These are phyloP conservation scores for Graphiopsis chlorocephala DNA, from an alignment of 2,329 filamentous ascomycete genomes.

Conservation along the genomic window DNA sequence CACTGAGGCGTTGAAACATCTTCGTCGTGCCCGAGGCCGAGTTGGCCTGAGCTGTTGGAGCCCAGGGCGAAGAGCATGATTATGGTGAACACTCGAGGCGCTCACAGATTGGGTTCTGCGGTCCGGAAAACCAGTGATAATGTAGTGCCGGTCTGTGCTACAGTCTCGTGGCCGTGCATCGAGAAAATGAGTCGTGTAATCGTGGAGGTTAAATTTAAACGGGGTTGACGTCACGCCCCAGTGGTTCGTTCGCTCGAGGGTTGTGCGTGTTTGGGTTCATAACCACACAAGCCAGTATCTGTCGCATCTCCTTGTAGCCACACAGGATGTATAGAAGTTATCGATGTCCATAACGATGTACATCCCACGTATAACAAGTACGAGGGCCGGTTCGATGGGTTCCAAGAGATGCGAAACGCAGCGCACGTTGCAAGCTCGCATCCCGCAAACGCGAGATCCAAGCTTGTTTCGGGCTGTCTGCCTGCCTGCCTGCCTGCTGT, in stretches of 20 bases:
- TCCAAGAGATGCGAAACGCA: background rate
- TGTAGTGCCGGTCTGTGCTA: background rate
- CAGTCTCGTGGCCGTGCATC: background rate
- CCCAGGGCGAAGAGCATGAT: slow-evolving; percentile 39
- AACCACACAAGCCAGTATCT: background rate
- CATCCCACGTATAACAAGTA: background rate
- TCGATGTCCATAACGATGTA: background rate
- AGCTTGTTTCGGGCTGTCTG: background rate
- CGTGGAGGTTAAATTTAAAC: background rate
- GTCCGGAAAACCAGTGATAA: background rate
- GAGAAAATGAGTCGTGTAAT: slow-evolving; percentile 7
- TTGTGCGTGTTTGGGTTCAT: background rate
- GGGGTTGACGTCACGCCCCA: slow-evolving; percentile 5
- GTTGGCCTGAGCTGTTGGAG: slow-evolving; percentile 53
- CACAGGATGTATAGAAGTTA: background rate
- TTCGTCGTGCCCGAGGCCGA: slow-evolving; percentile 45
- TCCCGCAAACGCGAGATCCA: background rate
- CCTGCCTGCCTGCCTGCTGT: background rate
- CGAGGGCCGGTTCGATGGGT: background rate
- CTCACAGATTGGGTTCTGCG: background rate
- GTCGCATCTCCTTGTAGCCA: background rate
- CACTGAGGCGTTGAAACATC: slow-evolving; percentile 39
- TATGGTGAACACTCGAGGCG: background rate
- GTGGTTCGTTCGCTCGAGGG: background rate
- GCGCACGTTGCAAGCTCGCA: background rate